Evolutionary conservation across 1,139 yeast species (phyloP), one percentile per base, ranked within the genome.

Genomic region (Saccharomyces hybrid): DNA sequence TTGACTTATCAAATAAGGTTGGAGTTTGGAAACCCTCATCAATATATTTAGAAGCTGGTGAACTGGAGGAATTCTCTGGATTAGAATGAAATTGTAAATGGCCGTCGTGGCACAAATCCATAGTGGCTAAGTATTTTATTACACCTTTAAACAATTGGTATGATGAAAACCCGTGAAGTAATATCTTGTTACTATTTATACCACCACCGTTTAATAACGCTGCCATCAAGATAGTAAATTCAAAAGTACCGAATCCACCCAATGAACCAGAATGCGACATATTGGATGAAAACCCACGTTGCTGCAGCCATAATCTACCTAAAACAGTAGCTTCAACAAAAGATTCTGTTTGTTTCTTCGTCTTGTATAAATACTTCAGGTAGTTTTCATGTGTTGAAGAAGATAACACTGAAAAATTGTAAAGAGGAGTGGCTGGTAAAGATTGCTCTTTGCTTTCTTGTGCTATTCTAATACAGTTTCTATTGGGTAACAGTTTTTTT

Each of bases 241-340:
- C 98, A 69, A 89, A 89, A 62, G 86, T 88, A 14, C 98, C 98
- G 70, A 93, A 91, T 0, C 98, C 98, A 48, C 90, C 90, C 14
- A 75, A 64, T 1, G 72, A 59, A 3, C 71, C 71, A 32, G 79
- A 78, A 51, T 78, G 75, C 42, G 79, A 75, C 41, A 82, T 62
- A 26, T 79, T 73, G 0, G 96, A 83, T 5, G 81, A 78, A 57
- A 89, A 81, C 0, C 96, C 96, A 60, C 96, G 78, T 72, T 93
- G 98, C 53, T 81, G 79, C 47, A 93, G 77, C 99, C 99, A 93
- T 57, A 93, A 75, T 61, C 91, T 79, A 2, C 97, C 97, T 52
- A 93, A 76, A 14, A 85, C 80, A 60, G 93, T 84, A 1, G 99
- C 98, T 64, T 91, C 96, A 61, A 81, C 81, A 70, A 89, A 93